Base-by-base conservation (phyloP, 2,329 filamentous ascomycete species). In the Periconia sp. region DNA sequence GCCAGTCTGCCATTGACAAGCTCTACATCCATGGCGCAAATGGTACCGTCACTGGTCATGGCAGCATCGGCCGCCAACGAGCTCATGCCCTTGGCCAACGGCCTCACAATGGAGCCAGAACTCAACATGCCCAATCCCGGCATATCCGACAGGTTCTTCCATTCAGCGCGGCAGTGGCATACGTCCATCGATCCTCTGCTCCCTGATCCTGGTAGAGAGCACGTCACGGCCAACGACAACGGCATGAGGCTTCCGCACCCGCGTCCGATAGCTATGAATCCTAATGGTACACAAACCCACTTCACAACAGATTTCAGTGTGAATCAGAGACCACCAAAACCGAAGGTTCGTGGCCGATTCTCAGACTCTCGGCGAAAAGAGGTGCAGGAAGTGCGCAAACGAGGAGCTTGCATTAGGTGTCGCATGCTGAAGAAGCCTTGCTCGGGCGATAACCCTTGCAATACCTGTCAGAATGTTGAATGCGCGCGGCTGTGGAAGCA, bases 361-460 rank as follows among this genome's bases (percentile, higher is more conserved):
- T 74, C 76, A 21, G 78, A 81, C 30, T 72, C 73, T 16, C 70
- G 81, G 45, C 75, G 82, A 23, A 78, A 81, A 49, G 79, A 84
- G 56, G 81, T 84, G 2, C 78, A 81, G 49, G 76, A 80, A 47
- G 78, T 83, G 23, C 74, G 82, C 17, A 83, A 84, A 60, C 73
- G 76, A 38, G 82, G 82, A 10, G 82, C 82, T 6, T 85, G 82
- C 55, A 78, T 84, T 48, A 77, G 82, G 23, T 85, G 82, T 59
- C 78, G 81, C 11, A 84, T 85, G 81, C 68, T 85, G 17, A 85
- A 84, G 67, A 85, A 85, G 56, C 78, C 80, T 32, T 85, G 82
- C 54, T 84, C 81, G 7, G 78, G 79, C 23, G 80, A 80, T 15
- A 82, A 74, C 26, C 82, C 82, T 12, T 85, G 82, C 59, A 78